Evolutionary conservation across 441 rosid genomes (phyloP), one percentile per base, ranked within the genome.

Genomic region (Pelargonium australe): DNA sequence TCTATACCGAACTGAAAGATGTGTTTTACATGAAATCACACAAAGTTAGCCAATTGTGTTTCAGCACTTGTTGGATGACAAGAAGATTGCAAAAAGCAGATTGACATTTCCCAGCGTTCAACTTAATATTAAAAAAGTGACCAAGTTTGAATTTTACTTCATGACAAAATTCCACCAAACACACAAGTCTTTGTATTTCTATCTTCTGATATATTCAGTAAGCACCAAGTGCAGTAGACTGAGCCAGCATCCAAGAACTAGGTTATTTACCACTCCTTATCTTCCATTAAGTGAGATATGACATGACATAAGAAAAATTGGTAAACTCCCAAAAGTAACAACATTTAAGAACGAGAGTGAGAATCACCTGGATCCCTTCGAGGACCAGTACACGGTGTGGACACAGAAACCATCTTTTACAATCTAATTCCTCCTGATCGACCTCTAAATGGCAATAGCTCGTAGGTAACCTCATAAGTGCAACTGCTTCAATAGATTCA

Each of bases 401-500:
- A 71, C 81, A 79, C 44, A 86, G 81, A 76, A 89, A 89, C 97
- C 94, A 89, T 43, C 75, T 82, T 7, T 31, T 79, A 72, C 83
- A 83, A 72, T 79, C 84, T 20, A 43, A 67, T 31, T 63, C 64
- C 2, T 73, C 44, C 13, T 74, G 72, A 75, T 62, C 66, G 66
- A 55, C 64, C 41, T 68, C 69, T 31, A 82, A 70, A 78, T 85
- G 80, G 55, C 79, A 67, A 77, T 86, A 89, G 72, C 85, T 84
- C 45, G 74, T 75, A 58, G 98, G 97, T 64, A 86, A 81, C 75
- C 73, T 87, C 94, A 90, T 90, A 55, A 92, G 70, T 40, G 98
- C 97, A 63, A 87, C 79, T 41, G 91, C 97, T 77, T 88, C 95
- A 58, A 82, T 80, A 71, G 96, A 85, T 73, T 91, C 96, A 67